phyloP scores from a whole-genome alignment of 176 grass and related monocot species.

The Ananas comosus region DNA sequence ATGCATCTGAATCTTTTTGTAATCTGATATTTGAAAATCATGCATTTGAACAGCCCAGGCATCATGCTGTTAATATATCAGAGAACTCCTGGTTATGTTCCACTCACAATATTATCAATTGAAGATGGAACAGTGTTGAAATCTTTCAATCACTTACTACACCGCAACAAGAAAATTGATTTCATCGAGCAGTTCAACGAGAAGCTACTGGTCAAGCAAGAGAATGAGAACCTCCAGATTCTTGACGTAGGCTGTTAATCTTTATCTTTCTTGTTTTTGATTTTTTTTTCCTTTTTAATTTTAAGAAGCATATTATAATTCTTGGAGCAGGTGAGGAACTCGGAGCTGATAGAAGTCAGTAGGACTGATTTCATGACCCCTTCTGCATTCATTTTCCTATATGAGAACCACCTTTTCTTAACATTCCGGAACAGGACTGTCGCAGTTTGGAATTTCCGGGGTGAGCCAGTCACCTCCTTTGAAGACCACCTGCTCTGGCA shows the following conservation, averaged over 20 bases:
- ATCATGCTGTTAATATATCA: conserved; percentile 66
- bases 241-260: conserved; percentile 36
- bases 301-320: conserved; percentile 20
- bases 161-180: conserved; percentile 61
- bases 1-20: conserved; percentile 7
- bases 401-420: conserved; percentile 63
- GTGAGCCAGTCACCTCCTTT: conserved; percentile 61
- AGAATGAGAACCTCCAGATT: conserved; percentile 73
- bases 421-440: conserved; percentile 62
- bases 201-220: conserved; percentile 66
- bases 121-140: conserved; percentile 59
- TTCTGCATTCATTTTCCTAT: conserved; percentile 68
- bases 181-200: conserved; percentile 80
- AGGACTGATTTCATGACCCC: conserved; percentile 66
- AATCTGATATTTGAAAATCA: conserved; percentile 8
- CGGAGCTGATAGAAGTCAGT: conserved; percentile 53
- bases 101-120: conserved; percentile 49
- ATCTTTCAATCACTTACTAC: conserved; percentile 51
- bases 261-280: conserved; percentile 2
- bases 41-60: conserved; percentile 35
- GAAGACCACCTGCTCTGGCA: conserved; percentile 64
- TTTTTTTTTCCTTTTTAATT: neutral
- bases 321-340: conserved; percentile 47
- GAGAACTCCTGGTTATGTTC: conserved; percentile 37
- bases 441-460: conserved; percentile 60